Percentiles rank a stretch among this genome's conserved stretches.
Conservation (phyloP, 208 protist genomes). For the Crithidia thermophila region DNA sequence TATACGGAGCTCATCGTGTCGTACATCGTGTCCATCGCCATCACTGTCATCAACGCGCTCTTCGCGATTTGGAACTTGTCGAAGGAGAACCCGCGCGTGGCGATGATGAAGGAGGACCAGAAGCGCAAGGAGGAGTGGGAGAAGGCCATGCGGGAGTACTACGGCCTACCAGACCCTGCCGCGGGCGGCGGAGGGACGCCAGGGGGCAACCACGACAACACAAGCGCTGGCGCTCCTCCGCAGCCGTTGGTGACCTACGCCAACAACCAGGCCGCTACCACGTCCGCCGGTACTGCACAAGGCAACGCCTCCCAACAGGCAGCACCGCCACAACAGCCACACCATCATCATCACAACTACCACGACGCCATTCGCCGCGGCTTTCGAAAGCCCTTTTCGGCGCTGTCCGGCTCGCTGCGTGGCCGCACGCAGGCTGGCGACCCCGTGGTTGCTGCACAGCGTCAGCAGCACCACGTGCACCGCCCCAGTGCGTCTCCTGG, state of each 20-base stretch:
- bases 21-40: slow-evolving; percentile 54
- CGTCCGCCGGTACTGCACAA: not conserved
- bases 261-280: slow-evolving; percentile 10
- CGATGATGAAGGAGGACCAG: slow-evolving; percentile 45
- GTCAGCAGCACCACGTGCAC: not conserved
- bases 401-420: slow-evolving; percentile 19
- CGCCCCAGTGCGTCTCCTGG: not conserved
- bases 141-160: slow-evolving; percentile 28
- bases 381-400: not conserved
- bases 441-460: not conserved
- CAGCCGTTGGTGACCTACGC: slow-evolving; percentile 25
- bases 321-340: not conserved
- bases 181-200: not conserved
- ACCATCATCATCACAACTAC: slow-evolving; percentile 5
- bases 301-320: no score
- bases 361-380: slow-evolving; percentile 9
- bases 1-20: slow-evolving; percentile 73
- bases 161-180: slow-evolving; percentile 12
- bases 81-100: slow-evolving; percentile 63
- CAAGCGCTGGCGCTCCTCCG: not conserved
- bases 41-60: slow-evolving; percentile 49
- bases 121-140: slow-evolving; percentile 35
- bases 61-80: slow-evolving; percentile 53
- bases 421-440: slow-evolving; percentile 1
- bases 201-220: not conserved